Percentiles rank a stretch among this genome's conserved stretches.
Evolutionary conservation across 768 basidiomycete species (phyloP).

Genomic region (Chlorophyllum brunneum): DNA sequence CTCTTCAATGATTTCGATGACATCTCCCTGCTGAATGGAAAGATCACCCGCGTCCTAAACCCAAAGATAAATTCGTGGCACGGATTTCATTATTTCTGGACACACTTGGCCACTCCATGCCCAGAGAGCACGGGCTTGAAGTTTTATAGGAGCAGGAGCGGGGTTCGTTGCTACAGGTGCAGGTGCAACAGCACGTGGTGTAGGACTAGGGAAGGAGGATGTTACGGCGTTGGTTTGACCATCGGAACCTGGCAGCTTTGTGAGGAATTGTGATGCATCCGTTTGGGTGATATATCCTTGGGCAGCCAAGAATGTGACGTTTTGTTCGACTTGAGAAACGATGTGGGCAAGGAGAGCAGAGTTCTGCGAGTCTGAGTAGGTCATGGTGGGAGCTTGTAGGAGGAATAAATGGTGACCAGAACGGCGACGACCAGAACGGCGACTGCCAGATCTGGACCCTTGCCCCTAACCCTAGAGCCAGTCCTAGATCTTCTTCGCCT

Average conservation of each 20-base stretch:
- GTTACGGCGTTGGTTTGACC: background rate
- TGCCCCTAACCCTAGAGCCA: constrained; percentile 1
- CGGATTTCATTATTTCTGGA: constrained; percentile 8
- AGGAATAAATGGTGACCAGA: background rate
- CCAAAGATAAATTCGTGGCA: background rate
- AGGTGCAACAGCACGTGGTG: constrained; percentile 2
- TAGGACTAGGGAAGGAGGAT: constrained; percentile 8
- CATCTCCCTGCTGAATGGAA: constrained; percentile 70
- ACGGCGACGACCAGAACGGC: background rate
- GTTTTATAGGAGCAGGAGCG: constrained; percentile 18
- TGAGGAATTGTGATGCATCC: constrained; percentile 47
- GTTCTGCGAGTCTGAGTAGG: constrained; percentile 30
- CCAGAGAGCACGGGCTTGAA: constrained; percentile 59
- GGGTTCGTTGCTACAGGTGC: constrained; percentile 15
- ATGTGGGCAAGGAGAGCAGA: constrained; percentile 57
- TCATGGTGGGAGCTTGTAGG: constrained; percentile 23
- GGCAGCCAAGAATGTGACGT: constrained; percentile 53
- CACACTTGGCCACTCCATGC: constrained; percentile 51
- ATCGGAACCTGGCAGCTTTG: constrained; percentile 38
- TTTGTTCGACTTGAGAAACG: constrained; percentile 50
- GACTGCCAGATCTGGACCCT: background rate
- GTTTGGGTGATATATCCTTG: constrained; percentile 49
- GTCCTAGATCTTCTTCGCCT: background rate
- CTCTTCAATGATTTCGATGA: constrained; percentile 74
- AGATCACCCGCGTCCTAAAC: constrained; percentile 75